Evolutionary conservation across 768 basidiomycete genomes (phyloP), one percentile per base, ranked within the genome.

Genomic region (Butyriboletus loyo): DNA sequence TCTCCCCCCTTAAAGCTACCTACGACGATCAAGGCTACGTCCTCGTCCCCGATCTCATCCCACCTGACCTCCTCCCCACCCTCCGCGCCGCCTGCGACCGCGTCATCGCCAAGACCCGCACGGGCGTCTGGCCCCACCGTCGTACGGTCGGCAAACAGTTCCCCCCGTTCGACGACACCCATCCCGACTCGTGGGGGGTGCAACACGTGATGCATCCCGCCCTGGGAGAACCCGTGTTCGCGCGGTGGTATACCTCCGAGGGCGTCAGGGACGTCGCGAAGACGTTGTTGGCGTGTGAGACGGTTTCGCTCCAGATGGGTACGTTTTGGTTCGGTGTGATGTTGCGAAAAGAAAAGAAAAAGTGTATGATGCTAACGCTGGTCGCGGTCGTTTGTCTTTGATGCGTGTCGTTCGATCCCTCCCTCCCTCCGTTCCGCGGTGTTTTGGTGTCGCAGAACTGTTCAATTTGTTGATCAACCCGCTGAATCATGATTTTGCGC

Each of bases 121-220:
- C 72, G 0, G 86, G 86, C 2, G 54, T 64, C 3, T 91, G 88
- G 89, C 72, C 79, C 0, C 75, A 85, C 58, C 75, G 86, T 4
- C 79, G 89, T 32, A 84, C 82, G 0, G 85, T 91, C 17, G 89
- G 89, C 1, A 85, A 84, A 54, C 86, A 89, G 65, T 91, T 90
- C 55, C 87, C 89, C 4, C 89, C 88, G 0, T 90, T 77, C 58
- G 83, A 77, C 47, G 68, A 77, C 30, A 73, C 36, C 15, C 68
- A 80, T 46, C 78, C 81, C 2, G 89, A 91, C 66, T 80, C 84
- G 0, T 90, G 89, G 88, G 89, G 89, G 2, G 82, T 89, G 2
- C 89, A 90, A 58, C 87, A 90, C 55, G 66, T 87, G 40, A 90
- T 92, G 89, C 88, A 90, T 60, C 89, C 87, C 1, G 82, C 77